These are phyloP conservation scores for Emericellopsis atlantica DNA, from an alignment of 2,329 filamentous ascomycete species.

Conservation along the genomic window DNA sequence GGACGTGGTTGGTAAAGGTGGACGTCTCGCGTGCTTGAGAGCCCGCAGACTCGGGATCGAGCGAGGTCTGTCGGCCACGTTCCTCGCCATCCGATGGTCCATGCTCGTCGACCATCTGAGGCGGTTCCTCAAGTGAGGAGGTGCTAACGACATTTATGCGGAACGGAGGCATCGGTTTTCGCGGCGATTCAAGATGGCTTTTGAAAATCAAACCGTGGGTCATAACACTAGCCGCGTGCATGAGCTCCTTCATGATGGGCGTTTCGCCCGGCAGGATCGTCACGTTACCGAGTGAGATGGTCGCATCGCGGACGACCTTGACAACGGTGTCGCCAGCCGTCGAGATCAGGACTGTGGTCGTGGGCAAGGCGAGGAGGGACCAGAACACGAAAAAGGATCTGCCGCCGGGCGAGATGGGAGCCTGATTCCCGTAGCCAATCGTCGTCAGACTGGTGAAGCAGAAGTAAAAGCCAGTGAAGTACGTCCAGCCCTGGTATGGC, in stretches of 20 bases:
- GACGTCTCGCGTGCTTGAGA: background rate
- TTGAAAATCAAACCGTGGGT: conserved; percentile 29
- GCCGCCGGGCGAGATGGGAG: conserved; percentile 64
- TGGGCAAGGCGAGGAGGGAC: conserved; percentile 75
- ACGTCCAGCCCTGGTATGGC: conserved; percentile 49
- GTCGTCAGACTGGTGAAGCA: conserved; percentile 73
- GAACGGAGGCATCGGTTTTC: background rate
- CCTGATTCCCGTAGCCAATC: conserved; percentile 75
- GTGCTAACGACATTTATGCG: background rate
- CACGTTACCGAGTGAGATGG: conserved; percentile 41
- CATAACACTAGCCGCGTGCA: conserved; percentile 25
- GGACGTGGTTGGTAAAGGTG: conserved; percentile 2
- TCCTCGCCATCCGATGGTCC: background rate
- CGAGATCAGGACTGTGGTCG: conserved; percentile 75
- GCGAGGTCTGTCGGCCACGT: background rate
- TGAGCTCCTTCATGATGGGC: conserved; percentile 31
- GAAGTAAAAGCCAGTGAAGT: conserved; percentile 78
- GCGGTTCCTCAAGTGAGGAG: background rate
- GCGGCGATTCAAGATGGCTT: background rate
- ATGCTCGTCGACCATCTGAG: background rate
- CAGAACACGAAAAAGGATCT: conserved; percentile 89
- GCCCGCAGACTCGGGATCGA: background rate
- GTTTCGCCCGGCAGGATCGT: conserved; percentile 48
- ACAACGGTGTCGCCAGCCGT: conserved; percentile 80
- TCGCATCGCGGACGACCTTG: conserved; percentile 41